A percentile compares a stretch with the other conserved stretches of the same genome.
Evolutionary conservation across 306 rosid genomes (phyloP).

Genomic region (Heteromeles arbutifolia): DNA sequence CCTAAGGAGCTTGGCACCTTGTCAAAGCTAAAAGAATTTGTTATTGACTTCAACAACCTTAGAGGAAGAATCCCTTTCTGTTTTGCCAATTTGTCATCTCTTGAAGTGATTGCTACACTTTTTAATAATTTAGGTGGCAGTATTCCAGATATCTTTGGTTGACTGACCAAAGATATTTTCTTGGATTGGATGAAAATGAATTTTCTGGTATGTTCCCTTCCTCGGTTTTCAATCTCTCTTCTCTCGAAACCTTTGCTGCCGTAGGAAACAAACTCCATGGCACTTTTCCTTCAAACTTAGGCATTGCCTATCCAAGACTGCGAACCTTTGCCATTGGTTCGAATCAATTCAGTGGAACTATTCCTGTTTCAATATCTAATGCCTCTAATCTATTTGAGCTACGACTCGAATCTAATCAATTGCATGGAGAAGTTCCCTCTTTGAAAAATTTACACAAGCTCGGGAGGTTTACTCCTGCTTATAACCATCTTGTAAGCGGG

Average conservation of each 20-base stretch:
- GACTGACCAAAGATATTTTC: background rate
- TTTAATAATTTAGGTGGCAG: background rate
- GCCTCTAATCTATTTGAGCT: background rate
- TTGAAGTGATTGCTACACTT: background rate
- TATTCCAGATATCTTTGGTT: background rate
- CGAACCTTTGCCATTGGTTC: background rate
- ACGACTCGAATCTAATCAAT: fast-evolving
- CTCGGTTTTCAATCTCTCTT: background rate
- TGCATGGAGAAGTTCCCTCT: background rate
- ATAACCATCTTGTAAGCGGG: background rate
- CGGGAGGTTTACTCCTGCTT: background rate
- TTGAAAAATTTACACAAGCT: background rate
- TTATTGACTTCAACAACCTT: fast-evolving
- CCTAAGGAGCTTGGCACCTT: background rate
- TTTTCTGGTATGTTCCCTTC: background rate
- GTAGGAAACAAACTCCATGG: background rate
- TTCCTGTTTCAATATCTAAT: background rate
- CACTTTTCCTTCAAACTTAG: background rate
- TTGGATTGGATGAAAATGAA: background rate
- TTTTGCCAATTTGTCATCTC: background rate
- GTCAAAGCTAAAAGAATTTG: background rate
- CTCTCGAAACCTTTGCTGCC: background rate
- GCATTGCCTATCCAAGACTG: background rate
- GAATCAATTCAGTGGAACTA: background rate
- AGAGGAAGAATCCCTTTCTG: background rate